Base-by-base conservation (phyloP, 805 yeast genomes). In the Grigorovia jiainica region DNA sequence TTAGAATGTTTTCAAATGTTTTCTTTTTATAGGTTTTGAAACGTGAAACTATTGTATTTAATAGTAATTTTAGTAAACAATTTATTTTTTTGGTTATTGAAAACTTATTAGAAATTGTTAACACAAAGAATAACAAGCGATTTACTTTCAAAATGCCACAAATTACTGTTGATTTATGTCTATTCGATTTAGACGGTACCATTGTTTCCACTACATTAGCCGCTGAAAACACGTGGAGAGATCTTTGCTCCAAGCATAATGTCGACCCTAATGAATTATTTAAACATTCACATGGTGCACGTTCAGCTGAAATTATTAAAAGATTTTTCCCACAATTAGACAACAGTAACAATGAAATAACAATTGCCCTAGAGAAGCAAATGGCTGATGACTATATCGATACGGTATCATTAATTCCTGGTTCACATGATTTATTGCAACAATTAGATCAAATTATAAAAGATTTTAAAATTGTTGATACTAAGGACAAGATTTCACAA, bases 141-240 rank as follows among this genome's bases (percentile, higher is more conserved):
- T n/a, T n/a, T 27, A 10, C 15, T 27, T 10, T 13, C 6, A 27
- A 6, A 8, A 38, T 39, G 41, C 36, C 41, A 7, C 24, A 29
- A 13, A 19, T 47, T 19, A 42, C 37, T 2, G 51, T 45, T 16
- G 52, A 49, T 41, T 29, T 48, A 15, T 50, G 53, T 44, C 73
- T 82, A 40, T 84, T 84, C 57, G 95, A 84, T 63, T 72, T 86
- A 41, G 95, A 84, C 55, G 94, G 94, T 32, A 85, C 94, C n/a
- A 65, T 84, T 47, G 84, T 84, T 47, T 75, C 78, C 57, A 79
- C 92, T 20, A 81, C 87, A 35, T 75, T 72, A 35, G 84, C 89
- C 40, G 83, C 83, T 42, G 84, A 80, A 55, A 75, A 72, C 54
- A 75, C 82, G 58, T 84, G 92, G 92, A 72, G 67, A 46, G 77